Percentiles rank a stretch among this genome's conserved stretches.
Conservation (phyloP, 345 rosid species). For the Dipteronia dyeriana region DNA sequence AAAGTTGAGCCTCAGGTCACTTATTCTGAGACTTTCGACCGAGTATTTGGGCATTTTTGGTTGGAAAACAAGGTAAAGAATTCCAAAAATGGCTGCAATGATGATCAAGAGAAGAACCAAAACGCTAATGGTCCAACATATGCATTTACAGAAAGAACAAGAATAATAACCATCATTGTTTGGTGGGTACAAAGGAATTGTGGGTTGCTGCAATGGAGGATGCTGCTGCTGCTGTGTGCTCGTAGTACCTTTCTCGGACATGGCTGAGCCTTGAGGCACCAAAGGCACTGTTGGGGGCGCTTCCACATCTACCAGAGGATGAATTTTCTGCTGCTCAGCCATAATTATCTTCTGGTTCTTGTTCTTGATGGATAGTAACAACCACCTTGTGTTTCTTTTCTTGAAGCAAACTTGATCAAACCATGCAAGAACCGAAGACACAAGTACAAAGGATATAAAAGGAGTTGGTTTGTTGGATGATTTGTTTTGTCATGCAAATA, state of each 20-base stretch:
- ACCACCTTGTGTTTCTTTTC: not conserved
- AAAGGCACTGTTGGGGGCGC: conserved; percentile 5
- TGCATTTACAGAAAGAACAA: conserved; percentile 45
- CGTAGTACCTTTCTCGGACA: not conserved
- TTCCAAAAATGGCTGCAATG: conserved; percentile 47
- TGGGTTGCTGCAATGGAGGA: conserved; percentile 9
- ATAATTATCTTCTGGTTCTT: conserved; percentile 9
- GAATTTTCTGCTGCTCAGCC: conserved; percentile 22
- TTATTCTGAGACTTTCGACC: conserved; percentile 61
- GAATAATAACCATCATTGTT: conserved; percentile 1
- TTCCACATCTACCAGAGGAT: conserved; percentile 9
- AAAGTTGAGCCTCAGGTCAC: conserved; percentile 61
- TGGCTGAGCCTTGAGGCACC: conserved; percentile 1
- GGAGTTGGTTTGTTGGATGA: conserved; percentile 14
- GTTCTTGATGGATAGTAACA: too few relatives aligned
- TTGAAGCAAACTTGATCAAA: not conserved
- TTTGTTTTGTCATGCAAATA: not conserved
- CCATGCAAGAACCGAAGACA: conserved; percentile 16
- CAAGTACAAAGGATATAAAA: not conserved
- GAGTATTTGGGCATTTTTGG: conserved; percentile 80
- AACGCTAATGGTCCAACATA: conserved; percentile 61
- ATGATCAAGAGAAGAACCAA: conserved; percentile 41
- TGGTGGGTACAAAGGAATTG: conserved; percentile 24
- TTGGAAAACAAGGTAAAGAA: conserved; percentile 63
- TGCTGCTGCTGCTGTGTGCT: conserved; percentile 12